A percentile compares a stretch with the other conserved stretches of the same genome.
These are phyloP conservation scores for Aphanomyces stellatus DNA, from an alignment of 352 stramenopile species.

Conservation along the genomic window DNA sequence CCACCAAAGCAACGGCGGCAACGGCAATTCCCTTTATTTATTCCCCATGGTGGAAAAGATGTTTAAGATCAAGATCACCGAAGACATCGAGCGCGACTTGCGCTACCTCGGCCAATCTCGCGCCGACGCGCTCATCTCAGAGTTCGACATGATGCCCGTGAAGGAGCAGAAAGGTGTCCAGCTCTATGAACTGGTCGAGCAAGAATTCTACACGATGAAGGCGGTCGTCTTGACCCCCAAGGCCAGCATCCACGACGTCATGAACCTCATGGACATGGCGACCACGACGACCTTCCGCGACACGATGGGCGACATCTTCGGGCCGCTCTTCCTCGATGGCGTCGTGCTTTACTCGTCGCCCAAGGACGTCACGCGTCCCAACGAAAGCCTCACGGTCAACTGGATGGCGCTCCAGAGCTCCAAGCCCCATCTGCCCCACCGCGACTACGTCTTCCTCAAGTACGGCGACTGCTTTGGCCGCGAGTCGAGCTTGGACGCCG, in stretches of 20 bases:
- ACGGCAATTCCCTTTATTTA: slow-evolving; percentile 37
- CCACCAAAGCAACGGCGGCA: neutral
- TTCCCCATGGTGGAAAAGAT: slow-evolving; percentile 82
- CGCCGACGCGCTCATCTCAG: slow-evolving; percentile 65
- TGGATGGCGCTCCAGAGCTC: slow-evolving; percentile 74
- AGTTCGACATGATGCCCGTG: slow-evolving; percentile 69
- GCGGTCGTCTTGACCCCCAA: slow-evolving; percentile 52
- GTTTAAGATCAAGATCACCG: slow-evolving; percentile 63
- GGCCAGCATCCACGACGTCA: slow-evolving; percentile 66
- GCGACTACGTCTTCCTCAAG: slow-evolving; percentile 81
- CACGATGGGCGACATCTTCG: slow-evolving; percentile 76
- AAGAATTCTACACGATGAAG: slow-evolving; percentile 85
- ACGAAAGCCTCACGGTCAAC: slow-evolving; percentile 69
- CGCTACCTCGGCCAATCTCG: slow-evolving; percentile 76
- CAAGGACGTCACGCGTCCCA: slow-evolving; percentile 36
- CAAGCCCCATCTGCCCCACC: slow-evolving; percentile 74
- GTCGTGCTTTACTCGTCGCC: slow-evolving; percentile 58
- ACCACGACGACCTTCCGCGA: slow-evolving; percentile 52
- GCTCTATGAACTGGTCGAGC: slow-evolving; percentile 68
- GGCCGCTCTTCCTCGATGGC: slow-evolving; percentile 73
- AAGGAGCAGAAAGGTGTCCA: slow-evolving; percentile 63
- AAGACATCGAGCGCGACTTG: slow-evolving; percentile 77
- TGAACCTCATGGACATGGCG: slow-evolving; percentile 73
- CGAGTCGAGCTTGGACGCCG: slow-evolving; percentile 23
- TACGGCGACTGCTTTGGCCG: slow-evolving; percentile 76